phyloP scores from a whole-genome alignment of 169 alveolate species.

The Babesia ovata region DNA sequence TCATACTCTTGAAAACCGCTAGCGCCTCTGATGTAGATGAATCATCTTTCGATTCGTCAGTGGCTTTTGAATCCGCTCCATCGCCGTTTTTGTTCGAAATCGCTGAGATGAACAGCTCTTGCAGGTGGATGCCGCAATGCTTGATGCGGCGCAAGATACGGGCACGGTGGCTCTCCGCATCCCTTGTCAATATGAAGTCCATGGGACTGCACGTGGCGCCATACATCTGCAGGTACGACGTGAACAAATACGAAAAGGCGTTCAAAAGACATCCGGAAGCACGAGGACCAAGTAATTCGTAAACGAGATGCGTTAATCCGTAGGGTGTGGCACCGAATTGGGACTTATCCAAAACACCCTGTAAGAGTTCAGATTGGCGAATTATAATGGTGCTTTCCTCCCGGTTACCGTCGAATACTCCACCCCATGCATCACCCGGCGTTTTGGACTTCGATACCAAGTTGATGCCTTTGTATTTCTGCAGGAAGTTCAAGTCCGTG shows the following conservation, averaged over 20 bases:
- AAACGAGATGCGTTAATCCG: conserved; percentile 94
- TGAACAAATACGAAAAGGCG: conserved; percentile 89
- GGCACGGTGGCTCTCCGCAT: conserved; percentile 83
- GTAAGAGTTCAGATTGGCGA: conserved; percentile 89
- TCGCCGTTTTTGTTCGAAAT: conserved; percentile 26
- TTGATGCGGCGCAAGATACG: conserved; percentile 72
- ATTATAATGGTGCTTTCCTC: conserved; percentile 81
- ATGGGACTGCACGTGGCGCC: conserved; percentile 95
- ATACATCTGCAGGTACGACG: conserved; percentile 88
- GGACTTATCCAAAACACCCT: conserved; percentile 96
- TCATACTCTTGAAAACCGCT: conserved; percentile 4
- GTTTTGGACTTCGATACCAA: conserved; percentile 79
- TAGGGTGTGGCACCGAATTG: conserved; percentile 95
- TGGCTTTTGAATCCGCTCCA: conserved; percentile 23
- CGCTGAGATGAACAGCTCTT: conserved; percentile 64
- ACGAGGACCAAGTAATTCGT: conserved; percentile 91
- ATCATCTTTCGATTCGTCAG: conserved; percentile 6
- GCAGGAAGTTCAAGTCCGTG: conserved; percentile 65
- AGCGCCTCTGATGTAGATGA: neutral
- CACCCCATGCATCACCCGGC: conserved; percentile 89
- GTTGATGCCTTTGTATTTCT: conserved; percentile 77
- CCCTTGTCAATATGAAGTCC: conserved; percentile 88
- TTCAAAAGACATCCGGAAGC: conserved; percentile 91
- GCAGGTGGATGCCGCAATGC: conserved; percentile 73
- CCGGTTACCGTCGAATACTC: conserved; percentile 75